Evolutionary conservation across 768 basidiomycete genomes (phyloP).

Genomic region (Hygrophorus russula): DNA sequence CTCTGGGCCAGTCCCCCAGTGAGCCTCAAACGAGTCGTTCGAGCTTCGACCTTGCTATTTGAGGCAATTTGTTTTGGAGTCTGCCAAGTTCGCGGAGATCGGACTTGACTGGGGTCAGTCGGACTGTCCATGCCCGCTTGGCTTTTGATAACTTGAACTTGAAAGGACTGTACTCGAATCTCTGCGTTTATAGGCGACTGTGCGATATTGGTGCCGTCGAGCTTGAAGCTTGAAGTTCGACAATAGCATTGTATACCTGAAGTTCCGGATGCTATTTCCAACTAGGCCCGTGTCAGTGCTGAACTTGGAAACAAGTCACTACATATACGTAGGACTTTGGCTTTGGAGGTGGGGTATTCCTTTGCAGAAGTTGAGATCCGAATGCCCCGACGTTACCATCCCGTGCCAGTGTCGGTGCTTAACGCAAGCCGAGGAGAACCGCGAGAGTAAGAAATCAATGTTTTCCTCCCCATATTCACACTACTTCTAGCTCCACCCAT

Average conservation of each 20-base stretch:
- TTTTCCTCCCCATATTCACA: too few species aligned
- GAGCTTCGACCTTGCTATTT: constrained; percentile 1
- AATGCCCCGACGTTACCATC: neutral
- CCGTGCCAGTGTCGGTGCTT: neutral
- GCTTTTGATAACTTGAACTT: neutral
- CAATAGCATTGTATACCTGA: too few species aligned
- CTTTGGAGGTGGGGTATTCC: neutral
- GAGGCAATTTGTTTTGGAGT: too few species aligned
- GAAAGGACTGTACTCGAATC: neutral
- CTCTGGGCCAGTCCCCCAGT: constrained; percentile 3
- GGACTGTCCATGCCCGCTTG: too few species aligned
- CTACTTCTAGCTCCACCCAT: too few species aligned
- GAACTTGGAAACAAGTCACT: neutral
- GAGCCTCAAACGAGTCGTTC: neutral
- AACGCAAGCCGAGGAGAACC: neutral
- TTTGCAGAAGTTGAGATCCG: neutral
- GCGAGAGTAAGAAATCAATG: neutral
- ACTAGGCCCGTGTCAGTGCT: neutral
- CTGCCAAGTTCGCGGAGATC: too few species aligned
- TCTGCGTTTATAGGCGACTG: constrained; percentile 3
- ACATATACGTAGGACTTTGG: neutral
- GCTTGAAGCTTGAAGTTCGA: too few species aligned
- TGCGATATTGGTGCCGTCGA: constrained; percentile 1
- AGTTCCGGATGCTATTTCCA: neutral
- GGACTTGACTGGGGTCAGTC: too few species aligned